Percentiles rank a stretch among this genome's conserved stretches.
phyloP scores from a whole-genome alignment of 2,329 filamentous ascomycete genomes.

The Microdochium trichocladiopsis region DNA sequence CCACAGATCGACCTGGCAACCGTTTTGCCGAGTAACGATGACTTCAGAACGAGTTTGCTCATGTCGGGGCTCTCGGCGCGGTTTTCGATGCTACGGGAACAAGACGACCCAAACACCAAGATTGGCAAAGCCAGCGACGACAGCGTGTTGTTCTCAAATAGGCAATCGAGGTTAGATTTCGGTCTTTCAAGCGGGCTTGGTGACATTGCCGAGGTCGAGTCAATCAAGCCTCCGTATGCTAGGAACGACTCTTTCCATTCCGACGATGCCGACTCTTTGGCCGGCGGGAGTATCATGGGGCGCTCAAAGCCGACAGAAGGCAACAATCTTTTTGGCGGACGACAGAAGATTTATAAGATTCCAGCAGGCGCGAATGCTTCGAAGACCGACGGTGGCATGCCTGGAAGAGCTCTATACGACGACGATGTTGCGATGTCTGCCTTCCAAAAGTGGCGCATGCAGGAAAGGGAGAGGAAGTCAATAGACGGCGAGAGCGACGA shows the following conservation, averaged over 20 bases:
- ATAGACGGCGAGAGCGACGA: slow-evolving; percentile 31
- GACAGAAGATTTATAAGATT: slow-evolving; percentile 93
- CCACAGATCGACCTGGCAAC: slow-evolving; percentile 64
- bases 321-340: slow-evolving; percentile 88
- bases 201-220: slow-evolving; percentile 89
- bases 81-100: slow-evolving; percentile 94
- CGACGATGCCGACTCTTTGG: slow-evolving; percentile 58
- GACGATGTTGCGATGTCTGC: slow-evolving; percentile 78
- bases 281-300: slow-evolving; percentile 70
- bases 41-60: slow-evolving; percentile 90
- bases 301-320: slow-evolving; percentile 78
- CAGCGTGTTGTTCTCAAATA: slow-evolving; percentile 78
- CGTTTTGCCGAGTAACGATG: slow-evolving; percentile 74
- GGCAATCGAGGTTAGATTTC: slow-evolving; percentile 73
- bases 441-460: slow-evolving; percentile 69
- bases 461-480: slow-evolving; percentile 45
- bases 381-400: slow-evolving; percentile 41
- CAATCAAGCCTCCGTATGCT: slow-evolving; percentile 54
- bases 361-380: slow-evolving; percentile 41
- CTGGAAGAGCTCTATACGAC: slow-evolving; percentile 70
- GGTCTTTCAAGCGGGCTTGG: slow-evolving; percentile 52
- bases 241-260: slow-evolving; percentile 59
- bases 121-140: slow-evolving; percentile 94
- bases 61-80: slow-evolving; percentile 93
- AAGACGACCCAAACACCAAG: slow-evolving; percentile 83